Base-by-base conservation (phyloP, 306 rosid genomes). In the Astragalus membranaceus region DNA sequence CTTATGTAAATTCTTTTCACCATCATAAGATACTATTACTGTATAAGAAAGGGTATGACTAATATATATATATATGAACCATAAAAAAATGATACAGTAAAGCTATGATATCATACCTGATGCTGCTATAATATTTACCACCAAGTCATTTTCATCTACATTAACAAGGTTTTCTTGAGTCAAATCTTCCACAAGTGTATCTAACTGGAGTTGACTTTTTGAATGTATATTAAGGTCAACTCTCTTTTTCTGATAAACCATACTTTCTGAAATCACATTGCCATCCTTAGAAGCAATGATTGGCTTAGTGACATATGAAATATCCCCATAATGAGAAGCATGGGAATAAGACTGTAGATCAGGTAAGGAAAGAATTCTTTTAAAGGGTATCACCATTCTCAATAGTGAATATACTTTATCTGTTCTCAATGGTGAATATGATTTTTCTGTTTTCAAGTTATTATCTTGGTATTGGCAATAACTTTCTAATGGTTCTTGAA, bases 401-500 rank as follows among this genome's bases (percentile, higher is more conserved):
- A 67, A 67, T 7, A 44, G 68, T 26, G 69, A 67, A 23, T 23
- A 7, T 7, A 4, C 20, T 11, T 23, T 50, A 20, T 47, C 51
- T 36, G 49, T 13, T 56, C 68, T 58, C 47, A 67, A 67, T 7
- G 53, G 68, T 26, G 69, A 67, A 23, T 23, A 7, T 7, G 7
- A 13, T 11, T 23, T 50, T 37, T 59, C 51, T 59, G 15, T 23
- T 10, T 12, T 59, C 20, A 60, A 60, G 52, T 52, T 62, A 20
- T 23, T 72, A 32, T 49, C 62, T 60, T 49, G 8, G 53, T 20
- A 11, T 4, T 37, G 55, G 6, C 1, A 44, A 75, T 75, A 75
- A 58, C 52, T 60, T 26, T 68, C 64, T 41, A 76, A 70, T 69
- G 75, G 48, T 59, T 76, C 80, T 68, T 41, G 64, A 76, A 68